Evolutionary conservation across 1,284 basidiomycete genomes (phyloP).

Genomic region (Ustilago trichophora): DNA sequence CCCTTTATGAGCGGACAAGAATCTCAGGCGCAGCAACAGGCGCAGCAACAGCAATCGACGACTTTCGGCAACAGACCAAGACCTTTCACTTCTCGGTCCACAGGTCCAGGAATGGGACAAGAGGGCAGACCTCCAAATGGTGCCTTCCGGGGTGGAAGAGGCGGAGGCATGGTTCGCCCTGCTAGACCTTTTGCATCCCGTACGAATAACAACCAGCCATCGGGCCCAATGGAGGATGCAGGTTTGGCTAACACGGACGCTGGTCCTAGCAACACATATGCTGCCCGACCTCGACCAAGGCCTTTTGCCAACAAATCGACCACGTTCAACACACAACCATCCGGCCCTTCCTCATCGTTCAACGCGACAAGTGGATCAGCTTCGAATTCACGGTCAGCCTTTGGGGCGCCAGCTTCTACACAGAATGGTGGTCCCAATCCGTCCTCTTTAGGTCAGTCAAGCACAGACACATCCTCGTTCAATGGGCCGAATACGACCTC

Average conservation of each 20-base stretch:
- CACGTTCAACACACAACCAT: conserved; percentile 28
- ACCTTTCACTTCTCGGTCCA: conserved; percentile 23
- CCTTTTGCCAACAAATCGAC: conserved; percentile 36
- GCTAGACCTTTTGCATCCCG: conserved; percentile 22
- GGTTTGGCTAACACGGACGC: not conserved
- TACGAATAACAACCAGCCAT: conserved; percentile 1
- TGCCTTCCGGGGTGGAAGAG: conserved; percentile 22
- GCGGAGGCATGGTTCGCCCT: conserved; percentile 23
- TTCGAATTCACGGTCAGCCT: conserved; percentile 1
- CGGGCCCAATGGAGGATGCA: not conserved
- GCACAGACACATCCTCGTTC: conserved; percentile 23
- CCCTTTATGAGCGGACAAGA: conserved; percentile 9
- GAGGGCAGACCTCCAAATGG: conserved; percentile 21
- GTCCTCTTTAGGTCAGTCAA: too few species aligned
- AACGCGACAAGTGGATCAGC: too few species aligned
- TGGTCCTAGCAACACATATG: conserved; percentile 5
- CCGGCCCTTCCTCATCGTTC: not conserved
- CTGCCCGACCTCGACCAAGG: conserved; percentile 25
- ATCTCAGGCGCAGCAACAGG: not conserved
- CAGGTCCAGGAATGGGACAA: conserved; percentile 6
- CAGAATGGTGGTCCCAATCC: not conserved
- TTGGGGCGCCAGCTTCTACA: not conserved
- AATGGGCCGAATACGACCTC: too few species aligned
- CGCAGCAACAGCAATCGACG: conserved; percentile 13
- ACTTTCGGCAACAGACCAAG: conserved; percentile 26